Conservation (phyloP, 495 filamentous ascomycete genomes). For the Halenospora varia region DNA sequence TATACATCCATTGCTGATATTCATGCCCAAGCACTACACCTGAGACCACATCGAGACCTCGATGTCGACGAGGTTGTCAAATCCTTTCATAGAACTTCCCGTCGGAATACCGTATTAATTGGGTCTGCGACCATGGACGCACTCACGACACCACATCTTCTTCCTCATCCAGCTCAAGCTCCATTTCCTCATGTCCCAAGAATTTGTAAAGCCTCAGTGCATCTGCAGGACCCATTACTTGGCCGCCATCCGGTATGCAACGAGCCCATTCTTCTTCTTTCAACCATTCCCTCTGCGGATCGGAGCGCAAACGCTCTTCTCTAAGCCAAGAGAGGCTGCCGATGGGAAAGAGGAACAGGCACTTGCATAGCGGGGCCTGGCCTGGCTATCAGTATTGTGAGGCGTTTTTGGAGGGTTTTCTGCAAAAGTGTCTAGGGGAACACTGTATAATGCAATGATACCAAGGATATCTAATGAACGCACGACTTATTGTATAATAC, state of each 20-base stretch:
- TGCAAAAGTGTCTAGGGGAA: constrained; percentile 13
- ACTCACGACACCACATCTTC: too few relatives aligned
- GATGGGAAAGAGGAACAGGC: constrained; percentile 11
- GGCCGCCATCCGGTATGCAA: neutral
- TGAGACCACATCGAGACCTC: too few relatives aligned
- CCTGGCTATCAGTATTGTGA: constrained; percentile 1
- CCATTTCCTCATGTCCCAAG: constrained; percentile 1
- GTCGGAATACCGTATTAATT: too few relatives aligned
- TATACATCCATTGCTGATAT: too few relatives aligned
- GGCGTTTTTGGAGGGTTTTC: neutral
- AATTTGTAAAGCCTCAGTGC: constrained; percentile 2
- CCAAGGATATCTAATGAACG: constrained; percentile 1
- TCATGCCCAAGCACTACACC: too few relatives aligned
- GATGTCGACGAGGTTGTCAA: too few relatives aligned
- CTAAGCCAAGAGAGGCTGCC: neutral
- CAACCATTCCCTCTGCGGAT: neutral
- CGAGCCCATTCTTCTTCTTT: neutral
- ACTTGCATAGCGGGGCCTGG: constrained; percentile 3
- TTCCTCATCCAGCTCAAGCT: too few relatives aligned
- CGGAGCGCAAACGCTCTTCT: neutral
- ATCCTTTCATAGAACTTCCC: too few relatives aligned
- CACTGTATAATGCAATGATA: constrained; percentile 17
- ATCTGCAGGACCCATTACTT: neutral
- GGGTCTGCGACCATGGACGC: too few relatives aligned
- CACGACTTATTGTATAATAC: too few relatives aligned